phyloP scores from a whole-genome alignment of 495 filamentous ascomycete genomes.

The Trichocladium uniseriatum region DNA sequence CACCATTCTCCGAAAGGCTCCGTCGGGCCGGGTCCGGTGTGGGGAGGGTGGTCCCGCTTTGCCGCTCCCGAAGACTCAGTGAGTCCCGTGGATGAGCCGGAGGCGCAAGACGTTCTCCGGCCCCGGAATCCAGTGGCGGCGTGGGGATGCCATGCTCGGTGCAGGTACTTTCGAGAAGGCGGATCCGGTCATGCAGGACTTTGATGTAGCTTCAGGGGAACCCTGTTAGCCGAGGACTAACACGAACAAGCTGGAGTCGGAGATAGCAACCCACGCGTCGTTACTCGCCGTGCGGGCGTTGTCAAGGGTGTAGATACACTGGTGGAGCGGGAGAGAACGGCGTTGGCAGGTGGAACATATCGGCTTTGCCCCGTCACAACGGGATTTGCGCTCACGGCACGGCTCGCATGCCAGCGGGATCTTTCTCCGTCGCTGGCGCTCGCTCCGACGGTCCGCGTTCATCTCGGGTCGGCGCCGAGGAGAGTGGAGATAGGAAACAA shows the following conservation, averaged over 20 bases:
- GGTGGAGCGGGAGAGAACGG: constrained; percentile 27
- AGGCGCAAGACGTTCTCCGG: neutral
- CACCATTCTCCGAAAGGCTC: neutral
- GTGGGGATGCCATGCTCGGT: constrained; percentile 24
- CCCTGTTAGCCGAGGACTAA: neutral
- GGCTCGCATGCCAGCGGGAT: constrained; percentile 30
- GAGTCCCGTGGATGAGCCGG: neutral
- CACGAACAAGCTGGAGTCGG: neutral
- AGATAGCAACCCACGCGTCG: constrained; percentile 17
- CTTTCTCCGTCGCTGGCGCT: constrained; percentile 11
- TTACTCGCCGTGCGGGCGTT: constrained; percentile 29
- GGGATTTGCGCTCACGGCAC: constrained; percentile 35
- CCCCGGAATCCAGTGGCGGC: constrained; percentile 11
- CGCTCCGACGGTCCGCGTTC: constrained; percentile 1
- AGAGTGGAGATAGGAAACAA: no score
- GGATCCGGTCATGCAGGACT: constrained; percentile 30
- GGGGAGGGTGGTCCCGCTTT: neutral
- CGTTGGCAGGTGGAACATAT: constrained; percentile 36
- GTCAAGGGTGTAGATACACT: constrained; percentile 35
- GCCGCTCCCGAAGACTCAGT: neutral
- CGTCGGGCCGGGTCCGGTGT: neutral
- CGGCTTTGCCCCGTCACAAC: constrained; percentile 38
- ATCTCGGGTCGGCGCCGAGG: constrained; percentile 7
- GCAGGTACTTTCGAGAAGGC: constrained; percentile 30
- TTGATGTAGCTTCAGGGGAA: constrained; percentile 22